Evolutionary conservation across 495 filamentous ascomycete species (phyloP), one percentile per base, ranked within the genome.

Genomic region (Xylaria sp.): DNA sequence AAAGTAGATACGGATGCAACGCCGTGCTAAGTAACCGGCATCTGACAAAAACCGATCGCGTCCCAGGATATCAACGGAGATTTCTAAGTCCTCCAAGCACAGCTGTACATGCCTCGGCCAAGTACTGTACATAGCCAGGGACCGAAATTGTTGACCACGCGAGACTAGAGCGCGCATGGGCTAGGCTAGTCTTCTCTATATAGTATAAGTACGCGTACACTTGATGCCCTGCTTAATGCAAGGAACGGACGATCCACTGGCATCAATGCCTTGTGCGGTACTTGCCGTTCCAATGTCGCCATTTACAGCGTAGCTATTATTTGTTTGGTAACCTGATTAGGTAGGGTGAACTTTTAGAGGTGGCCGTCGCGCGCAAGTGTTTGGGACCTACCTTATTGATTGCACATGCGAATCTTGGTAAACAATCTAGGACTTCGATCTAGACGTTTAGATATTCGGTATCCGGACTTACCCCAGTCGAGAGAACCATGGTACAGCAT

Each of bases 391-490:
- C 21, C 24, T 48, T 17, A 4, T n/a, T 63, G 7, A 44, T 44
- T 63, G 21, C 61, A 33, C 43, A 65, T 35, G 43, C 17, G 43
- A 37, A 65, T 50, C 43, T 44, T 17, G 46, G 46, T 29, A 52
- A 9, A 9, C 44, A 35, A 52, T 52, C 61, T 53, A 29, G n/a
- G 21, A 26, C 35, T 43, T 55, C 35, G 48, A 67, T 55, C 48
- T 35, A 29, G 55, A 67, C 64, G 64, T 48, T 29, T 55, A 55
- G 64, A 33, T 33, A 8, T 40, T 67, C 35, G 64, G 46, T 50
- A 53, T 53, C 48, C 48, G 48, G 64, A 55, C 48, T 53, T 53
- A 29, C 48, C 64, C 64, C 43, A 67, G 43, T 41, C 11, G 21
- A 35, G 33, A 2, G 48, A 55, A 55, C 48, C 64, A 41, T 48